A percentile compares a stretch with the other conserved stretches of the same genome.
phyloP scores from a whole-genome alignment of 2,329 filamentous ascomycete genomes.

The Xylaria digitata region DNA sequence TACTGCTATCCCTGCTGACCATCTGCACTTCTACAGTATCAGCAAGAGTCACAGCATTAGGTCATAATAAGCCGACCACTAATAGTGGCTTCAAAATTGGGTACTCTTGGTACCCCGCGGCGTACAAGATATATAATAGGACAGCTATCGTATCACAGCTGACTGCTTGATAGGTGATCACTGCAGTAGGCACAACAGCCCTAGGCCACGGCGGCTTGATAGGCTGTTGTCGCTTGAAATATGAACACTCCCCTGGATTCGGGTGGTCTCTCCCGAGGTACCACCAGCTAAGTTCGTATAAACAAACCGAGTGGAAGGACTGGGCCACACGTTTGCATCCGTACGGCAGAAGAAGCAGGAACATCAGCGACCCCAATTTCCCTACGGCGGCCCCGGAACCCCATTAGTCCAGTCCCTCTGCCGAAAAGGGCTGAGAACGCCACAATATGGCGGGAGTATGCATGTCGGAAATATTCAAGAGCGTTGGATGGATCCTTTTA shows the following conservation, averaged over 20 bases:
- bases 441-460: neutral
- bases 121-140: neutral
- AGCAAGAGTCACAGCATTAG: neutral
- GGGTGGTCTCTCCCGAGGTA: neutral
- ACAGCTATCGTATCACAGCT: neutral
- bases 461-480: too few relatives aligned
- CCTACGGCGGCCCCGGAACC: neutral
- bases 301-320: neutral
- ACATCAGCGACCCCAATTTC: neutral
- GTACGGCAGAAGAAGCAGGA: neutral
- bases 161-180: neutral
- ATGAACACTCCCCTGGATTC: neutral
- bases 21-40: neutral
- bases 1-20: neutral
- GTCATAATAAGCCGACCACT: neutral
- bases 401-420: neutral
- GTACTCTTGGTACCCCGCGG: neutral
- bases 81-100: neutral
- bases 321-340: neutral
- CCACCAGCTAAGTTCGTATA: neutral
- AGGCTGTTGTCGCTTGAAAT: neutral
- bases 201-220: neutral
- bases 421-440: neutral
- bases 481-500: neutral
- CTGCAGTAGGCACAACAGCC: neutral